phyloP scores from a whole-genome alignment of 441 rosid genomes.

The Adansonia madagascariensis region DNA sequence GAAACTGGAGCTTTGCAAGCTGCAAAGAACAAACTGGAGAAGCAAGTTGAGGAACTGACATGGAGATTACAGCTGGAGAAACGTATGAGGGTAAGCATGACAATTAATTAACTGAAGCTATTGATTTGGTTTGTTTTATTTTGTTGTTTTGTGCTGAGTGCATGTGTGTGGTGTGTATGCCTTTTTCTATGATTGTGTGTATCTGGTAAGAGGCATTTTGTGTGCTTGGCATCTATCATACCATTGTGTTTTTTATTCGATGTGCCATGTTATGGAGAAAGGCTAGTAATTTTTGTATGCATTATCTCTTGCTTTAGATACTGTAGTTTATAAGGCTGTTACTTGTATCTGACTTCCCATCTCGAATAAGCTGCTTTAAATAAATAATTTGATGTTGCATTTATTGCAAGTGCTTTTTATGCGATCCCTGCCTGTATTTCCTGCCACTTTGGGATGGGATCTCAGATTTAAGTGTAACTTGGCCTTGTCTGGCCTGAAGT shows the following conservation, averaged over 20 bases:
- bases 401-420: slow-evolving; percentile 7
- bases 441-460: not conserved
- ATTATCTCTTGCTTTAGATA: slow-evolving; percentile 12
- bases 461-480: not conserved
- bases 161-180: too few species aligned
- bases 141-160: not conserved
- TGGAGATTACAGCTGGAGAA: slow-evolving; percentile 90
- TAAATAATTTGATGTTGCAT: slow-evolving; percentile 14
- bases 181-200: too few species aligned
- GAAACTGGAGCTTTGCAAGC: slow-evolving; percentile 99
- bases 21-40: slow-evolving; percentile 92
- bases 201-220: not conserved
- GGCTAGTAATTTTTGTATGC: not conserved
- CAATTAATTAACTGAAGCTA: slow-evolving; percentile 18
- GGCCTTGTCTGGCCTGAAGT: not conserved
- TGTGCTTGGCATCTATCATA: slow-evolving; percentile 5
- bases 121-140: not conserved
- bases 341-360: slow-evolving; percentile 12
- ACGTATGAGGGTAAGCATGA: slow-evolving; percentile 72
- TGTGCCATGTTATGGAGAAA: not conserved
- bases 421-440: not conserved
- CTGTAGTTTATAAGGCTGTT: not conserved
- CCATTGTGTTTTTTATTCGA: not conserved
- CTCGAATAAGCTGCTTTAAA: slow-evolving; percentile 11
- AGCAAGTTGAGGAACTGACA: slow-evolving; percentile 95